A percentile compares a stretch with the other conserved stretches of the same genome.
These are phyloP conservation scores for Crepidotus variabilis DNA, from an alignment of 768 basidiomycete genomes.

Conservation along the genomic window DNA sequence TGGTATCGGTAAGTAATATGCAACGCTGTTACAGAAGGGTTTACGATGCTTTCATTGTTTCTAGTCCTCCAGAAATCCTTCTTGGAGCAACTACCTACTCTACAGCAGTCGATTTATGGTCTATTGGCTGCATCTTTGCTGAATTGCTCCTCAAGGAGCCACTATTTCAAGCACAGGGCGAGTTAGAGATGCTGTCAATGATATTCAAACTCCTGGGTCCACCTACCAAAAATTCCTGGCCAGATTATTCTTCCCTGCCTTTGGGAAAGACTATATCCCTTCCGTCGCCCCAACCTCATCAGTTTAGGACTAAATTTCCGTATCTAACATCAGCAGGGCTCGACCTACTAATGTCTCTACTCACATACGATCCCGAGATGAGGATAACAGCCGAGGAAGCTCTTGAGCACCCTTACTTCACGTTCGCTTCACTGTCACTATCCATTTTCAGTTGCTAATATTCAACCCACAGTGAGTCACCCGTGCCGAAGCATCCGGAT, in stretches of 20 bases:
- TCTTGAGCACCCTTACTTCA: constrained; percentile 82
- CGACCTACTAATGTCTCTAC: constrained; percentile 74
- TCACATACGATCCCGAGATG: constrained; percentile 86
- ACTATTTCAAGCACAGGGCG: constrained; percentile 95
- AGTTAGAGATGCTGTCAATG: constrained; percentile 88
- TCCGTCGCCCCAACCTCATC: constrained; percentile 68
- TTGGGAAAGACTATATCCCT: constrained; percentile 75
- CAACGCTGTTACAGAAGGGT: constrained; percentile 3
- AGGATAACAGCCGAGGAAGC: constrained; percentile 91
- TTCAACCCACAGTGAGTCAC: constrained; percentile 71
- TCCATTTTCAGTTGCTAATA: not conserved
- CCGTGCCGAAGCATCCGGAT: constrained; percentile 93
- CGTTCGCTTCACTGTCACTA: constrained; percentile 38
- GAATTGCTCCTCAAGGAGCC: constrained; percentile 95
- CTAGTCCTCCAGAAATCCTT: constrained; percentile 91
- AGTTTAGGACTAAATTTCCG: constrained; percentile 83
- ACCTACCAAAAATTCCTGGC: constrained; percentile 87
- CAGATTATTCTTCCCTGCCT: constrained; percentile 76
- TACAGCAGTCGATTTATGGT: constrained; percentile 98
- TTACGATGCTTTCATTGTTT: constrained; percentile 9
- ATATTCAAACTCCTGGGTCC: constrained; percentile 94
- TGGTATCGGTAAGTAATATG: constrained; percentile 84
- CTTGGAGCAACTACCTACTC: constrained; percentile 92
- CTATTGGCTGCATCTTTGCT: constrained; percentile 97
- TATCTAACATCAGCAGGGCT: constrained; percentile 82